phyloP scores from a whole-genome alignment of 2,329 filamentous ascomycete genomes.

The Ascochyta viciae-villosae region DNA sequence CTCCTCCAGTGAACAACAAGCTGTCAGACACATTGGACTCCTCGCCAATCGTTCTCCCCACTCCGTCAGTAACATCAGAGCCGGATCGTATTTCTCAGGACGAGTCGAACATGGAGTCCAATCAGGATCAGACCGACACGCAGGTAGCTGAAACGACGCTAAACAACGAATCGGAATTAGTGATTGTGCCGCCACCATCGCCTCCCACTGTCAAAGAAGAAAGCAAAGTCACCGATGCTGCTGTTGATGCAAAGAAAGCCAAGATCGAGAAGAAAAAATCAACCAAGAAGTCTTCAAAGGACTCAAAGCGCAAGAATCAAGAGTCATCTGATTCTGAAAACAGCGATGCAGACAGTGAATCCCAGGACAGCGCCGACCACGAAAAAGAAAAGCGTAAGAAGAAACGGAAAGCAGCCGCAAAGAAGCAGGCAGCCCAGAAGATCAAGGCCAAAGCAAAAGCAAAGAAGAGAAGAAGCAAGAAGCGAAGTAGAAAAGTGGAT shows the following conservation, averaged over 20 bases:
- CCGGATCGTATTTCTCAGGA: slow-evolving; percentile 25
- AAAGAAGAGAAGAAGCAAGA: slow-evolving; percentile 34
- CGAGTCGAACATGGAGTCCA: slow-evolving; percentile 22
- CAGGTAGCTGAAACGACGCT: slow-evolving; percentile 12
- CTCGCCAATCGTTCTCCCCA: slow-evolving; percentile 34
- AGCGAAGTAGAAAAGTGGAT: slow-evolving; percentile 27
- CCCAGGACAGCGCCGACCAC: slow-evolving; percentile 28
- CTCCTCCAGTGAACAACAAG: slow-evolving; percentile 16
- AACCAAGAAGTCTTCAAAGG: slow-evolving; percentile 22
- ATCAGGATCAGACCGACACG: slow-evolving; percentile 18
- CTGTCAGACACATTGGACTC: slow-evolving; percentile 33
- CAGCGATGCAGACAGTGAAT: slow-evolving; percentile 30
- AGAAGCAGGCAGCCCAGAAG: slow-evolving; percentile 23
- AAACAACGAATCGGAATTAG: neutral
- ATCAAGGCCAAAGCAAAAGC: slow-evolving; percentile 31
- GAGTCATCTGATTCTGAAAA: slow-evolving; percentile 33
- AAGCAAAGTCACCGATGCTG: neutral
- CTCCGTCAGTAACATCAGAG: slow-evolving; percentile 33
- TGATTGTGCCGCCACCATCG: neutral
- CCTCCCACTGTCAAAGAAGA: slow-evolving; percentile 9
- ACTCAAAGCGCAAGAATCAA: slow-evolving; percentile 26
- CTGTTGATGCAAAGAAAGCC: neutral
- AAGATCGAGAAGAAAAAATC: slow-evolving; percentile 14
- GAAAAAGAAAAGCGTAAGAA: slow-evolving; percentile 34
- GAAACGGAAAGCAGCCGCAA: slow-evolving; percentile 22